These are phyloP conservation scores for Ocimum tenuiflorum DNA, from an alignment of 257 asterid species.

Conservation along the genomic window DNA sequence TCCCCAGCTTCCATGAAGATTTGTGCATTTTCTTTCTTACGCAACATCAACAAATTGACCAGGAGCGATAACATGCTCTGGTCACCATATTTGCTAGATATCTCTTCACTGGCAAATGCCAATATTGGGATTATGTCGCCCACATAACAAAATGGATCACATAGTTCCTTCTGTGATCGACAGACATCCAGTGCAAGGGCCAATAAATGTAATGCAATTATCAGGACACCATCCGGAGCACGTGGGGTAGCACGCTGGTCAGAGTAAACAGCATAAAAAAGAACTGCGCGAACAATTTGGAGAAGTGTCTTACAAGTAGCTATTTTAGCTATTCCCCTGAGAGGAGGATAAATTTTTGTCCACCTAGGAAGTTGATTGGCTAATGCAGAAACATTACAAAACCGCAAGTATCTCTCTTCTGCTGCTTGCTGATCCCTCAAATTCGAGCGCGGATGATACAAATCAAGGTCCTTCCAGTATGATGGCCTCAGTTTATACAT, in stretches of 20 bases:
- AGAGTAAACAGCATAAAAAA: constrained; percentile 65
- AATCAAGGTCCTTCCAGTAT: constrained; percentile 88
- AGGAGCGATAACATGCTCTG: constrained; percentile 93
- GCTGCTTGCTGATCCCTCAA: constrained; percentile 85
- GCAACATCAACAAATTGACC: constrained; percentile 69
- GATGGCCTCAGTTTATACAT: constrained; percentile 63
- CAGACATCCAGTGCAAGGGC: constrained; percentile 80
- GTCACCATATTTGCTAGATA: constrained; percentile 50
- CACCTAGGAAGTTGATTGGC: constrained; percentile 83
- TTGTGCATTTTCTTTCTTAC: constrained; percentile 52
- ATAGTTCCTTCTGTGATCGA: constrained; percentile 46
- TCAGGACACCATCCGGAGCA: constrained; percentile 79
- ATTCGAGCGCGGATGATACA: constrained; percentile 95
- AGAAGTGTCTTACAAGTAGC: constrained; percentile 77
- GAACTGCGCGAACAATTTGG: constrained; percentile 74
- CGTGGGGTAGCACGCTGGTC: constrained; percentile 50
- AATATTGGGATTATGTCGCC: constrained; percentile 66
- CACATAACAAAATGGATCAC: constrained; percentile 38
- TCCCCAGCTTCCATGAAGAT: constrained; percentile 55
- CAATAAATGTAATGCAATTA: constrained; percentile 75
- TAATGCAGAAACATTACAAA: constrained; percentile 74
- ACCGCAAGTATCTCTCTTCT: constrained; percentile 81
- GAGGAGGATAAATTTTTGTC: constrained; percentile 77
- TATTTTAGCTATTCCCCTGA: constrained; percentile 66
- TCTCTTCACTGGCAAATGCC: constrained; percentile 73